Percentiles rank a stretch among this genome's conserved stretches.
phyloP scores from a whole-genome alignment of 306 rosid species.

The Cucumis hystrix region DNA sequence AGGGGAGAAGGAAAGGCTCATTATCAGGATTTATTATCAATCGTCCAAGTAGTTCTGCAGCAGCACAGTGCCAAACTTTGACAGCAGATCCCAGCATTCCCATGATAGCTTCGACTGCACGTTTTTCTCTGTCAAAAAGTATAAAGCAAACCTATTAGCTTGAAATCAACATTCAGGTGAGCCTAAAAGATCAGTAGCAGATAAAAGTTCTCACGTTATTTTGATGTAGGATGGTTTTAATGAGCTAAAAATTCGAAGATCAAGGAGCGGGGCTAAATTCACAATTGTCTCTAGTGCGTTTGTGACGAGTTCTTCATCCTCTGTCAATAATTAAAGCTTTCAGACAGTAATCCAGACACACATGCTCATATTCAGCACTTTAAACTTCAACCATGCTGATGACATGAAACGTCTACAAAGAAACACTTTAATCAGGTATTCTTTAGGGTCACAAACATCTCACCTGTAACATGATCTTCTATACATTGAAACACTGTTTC shows the following conservation, averaged over 20 bases:
- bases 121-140: conserved; percentile 52
- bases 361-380: background rate
- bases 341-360: background rate
- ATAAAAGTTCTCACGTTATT: conserved; percentile 60
- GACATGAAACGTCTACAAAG: background rate
- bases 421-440: background rate
- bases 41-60: conserved; percentile 94
- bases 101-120: conserved; percentile 85
- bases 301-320: conserved; percentile 98
- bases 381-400: background rate
- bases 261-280: conserved; percentile 86
- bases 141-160: conserved; percentile 9
- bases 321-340: conserved; percentile 30
- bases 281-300: conserved; percentile 93
- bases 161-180: background rate
- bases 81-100: conserved; percentile 77
- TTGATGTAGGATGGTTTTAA: conserved; percentile 84
- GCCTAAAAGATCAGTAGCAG: background rate
- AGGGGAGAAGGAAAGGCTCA: conserved; percentile 78
- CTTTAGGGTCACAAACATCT: conserved; percentile 6
- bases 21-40: conserved; percentile 90
- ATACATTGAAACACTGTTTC: conserved; percentile 87
- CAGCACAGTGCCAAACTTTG: conserved; percentile 93
- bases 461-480: conserved; percentile 65
- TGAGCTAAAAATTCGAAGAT: conserved; percentile 87